Base-by-base conservation (phyloP, 805 yeast genomes). In the Metschnikowia bowlesiae region DNA sequence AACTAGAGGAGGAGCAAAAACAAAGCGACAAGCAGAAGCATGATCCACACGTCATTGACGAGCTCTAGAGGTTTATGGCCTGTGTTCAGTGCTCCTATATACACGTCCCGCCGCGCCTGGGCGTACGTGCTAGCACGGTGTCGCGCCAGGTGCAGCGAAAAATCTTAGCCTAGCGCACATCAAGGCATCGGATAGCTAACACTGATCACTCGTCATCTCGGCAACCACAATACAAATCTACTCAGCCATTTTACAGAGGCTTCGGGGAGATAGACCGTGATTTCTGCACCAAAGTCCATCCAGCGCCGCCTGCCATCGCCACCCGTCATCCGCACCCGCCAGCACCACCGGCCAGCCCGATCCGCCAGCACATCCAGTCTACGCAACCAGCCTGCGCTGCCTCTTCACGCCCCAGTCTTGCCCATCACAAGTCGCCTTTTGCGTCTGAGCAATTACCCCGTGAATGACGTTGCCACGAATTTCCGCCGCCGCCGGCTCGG, bases 401-500 rank as follows among this genome's bases (percentile, higher is more conserved):
- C 3, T 36, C 18, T 2, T 8, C 39, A 6, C 18, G 28, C 29
- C 33, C 42, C 28, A n/a, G 22, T 18, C 8, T 28, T 14, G 8
- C 10, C 22, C n/a, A n/a, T 3, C 18, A 7, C 22, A 22, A 35
- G 38, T 35, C 2, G 10, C n/a, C 8, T 3, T 14, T 11, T 35
- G 22, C 18, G 6, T 8, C 8, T 35, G 38, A 35, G 38, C 32
- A 39, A 6, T 16, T 28, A n/a, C 42, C n/a, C 6, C 9, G 13
- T 3, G 11, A 14, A 43, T 44, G 46, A 44, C 35, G 28, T 34
- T 44, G 46, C 46, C 46, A 14, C 39, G 46, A 9, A 6, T 44
- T 13, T 8, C 29, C 13, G 16, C 18, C 34, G 46, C 46, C 46
- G 46, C 46, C 33, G 40, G 46, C 10, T 35, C 46, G 46, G 40